phyloP scores from a whole-genome alignment of 345 rosid genomes.

The Firmiana major region DNA sequence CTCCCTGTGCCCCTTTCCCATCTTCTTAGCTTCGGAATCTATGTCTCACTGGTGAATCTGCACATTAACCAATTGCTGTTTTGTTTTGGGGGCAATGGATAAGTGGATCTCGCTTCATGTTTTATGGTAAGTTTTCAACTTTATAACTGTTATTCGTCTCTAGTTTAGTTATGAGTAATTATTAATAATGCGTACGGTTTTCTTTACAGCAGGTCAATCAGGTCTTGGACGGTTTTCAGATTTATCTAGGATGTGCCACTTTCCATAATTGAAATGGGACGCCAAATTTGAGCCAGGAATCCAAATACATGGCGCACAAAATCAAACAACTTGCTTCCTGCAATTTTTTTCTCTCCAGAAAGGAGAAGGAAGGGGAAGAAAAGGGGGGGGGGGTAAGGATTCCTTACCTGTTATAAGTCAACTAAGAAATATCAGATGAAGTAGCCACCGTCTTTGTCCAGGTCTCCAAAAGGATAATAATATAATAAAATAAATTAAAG shows the following conservation, averaged over 20 bases:
- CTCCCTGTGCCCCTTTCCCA: neutral
- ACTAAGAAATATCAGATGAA: neutral
- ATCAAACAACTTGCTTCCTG: neutral
- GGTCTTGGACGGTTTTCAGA: neutral
- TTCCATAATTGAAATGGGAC: neutral
- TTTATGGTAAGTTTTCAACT: conserved; percentile 13
- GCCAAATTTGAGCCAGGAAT: neutral
- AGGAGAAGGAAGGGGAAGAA: neutral
- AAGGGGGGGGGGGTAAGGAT: neutral
- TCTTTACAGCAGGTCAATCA: neutral
- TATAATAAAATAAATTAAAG: neutral
- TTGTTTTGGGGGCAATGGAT: neutral
- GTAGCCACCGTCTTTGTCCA: neutral
- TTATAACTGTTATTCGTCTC: neutral
- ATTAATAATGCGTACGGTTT: neutral
- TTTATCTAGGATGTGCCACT: neutral
- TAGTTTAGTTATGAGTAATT: neutral
- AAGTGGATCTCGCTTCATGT: neutral
- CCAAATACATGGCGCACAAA: neutral
- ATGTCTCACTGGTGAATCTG: neutral
- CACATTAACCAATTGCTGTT: neutral
- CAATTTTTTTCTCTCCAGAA: neutral
- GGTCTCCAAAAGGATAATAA: neutral
- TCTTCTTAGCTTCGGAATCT: neutral
- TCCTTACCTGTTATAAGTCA: neutral